Evolutionary conservation across 2,329 filamentous ascomycete species (phyloP).

Genomic region (Chrysosporium keratinophilum): DNA sequence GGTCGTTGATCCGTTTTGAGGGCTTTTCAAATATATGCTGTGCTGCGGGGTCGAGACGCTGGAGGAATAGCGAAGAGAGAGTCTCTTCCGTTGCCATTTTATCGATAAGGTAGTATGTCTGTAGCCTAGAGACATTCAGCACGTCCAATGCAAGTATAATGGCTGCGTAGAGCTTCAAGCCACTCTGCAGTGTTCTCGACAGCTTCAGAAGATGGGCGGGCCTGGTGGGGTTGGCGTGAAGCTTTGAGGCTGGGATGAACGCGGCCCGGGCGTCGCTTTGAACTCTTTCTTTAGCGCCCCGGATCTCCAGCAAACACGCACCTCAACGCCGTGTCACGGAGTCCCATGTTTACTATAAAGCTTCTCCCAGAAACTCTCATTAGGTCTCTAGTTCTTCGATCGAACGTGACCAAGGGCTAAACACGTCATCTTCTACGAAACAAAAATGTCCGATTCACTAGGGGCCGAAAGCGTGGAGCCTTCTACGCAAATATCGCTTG

Average conservation of each 20-base stretch:
- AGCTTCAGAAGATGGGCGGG: neutral
- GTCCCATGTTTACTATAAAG: neutral
- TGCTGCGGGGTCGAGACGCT: slow-evolving; percentile 38
- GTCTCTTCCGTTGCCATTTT: slow-evolving; percentile 5
- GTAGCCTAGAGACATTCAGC: neutral
- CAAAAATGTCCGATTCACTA: neutral
- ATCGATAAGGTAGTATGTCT: neutral
- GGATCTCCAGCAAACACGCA: neutral
- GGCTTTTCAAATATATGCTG: slow-evolving; percentile 56
- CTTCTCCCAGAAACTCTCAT: neutral
- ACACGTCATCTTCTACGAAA: no score
- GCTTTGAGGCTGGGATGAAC: neutral
- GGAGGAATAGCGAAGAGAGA: slow-evolving; percentile 29
- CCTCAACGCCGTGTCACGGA: no score
- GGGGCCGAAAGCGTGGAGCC: neutral
- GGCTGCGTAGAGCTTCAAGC: neutral
- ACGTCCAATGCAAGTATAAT: neutral
- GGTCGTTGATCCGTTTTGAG: slow-evolving; percentile 72
- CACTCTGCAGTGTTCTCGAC: neutral
- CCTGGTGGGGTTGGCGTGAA: neutral
- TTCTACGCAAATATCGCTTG: slow-evolving; percentile 1
- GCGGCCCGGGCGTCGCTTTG: neutral
- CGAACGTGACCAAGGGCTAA: no score
- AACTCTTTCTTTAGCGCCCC: neutral
- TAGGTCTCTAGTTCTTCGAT: no score